phyloP scores from a whole-genome alignment of 2,329 filamentous ascomycete species.

The Geoglossum cookeanum region DNA sequence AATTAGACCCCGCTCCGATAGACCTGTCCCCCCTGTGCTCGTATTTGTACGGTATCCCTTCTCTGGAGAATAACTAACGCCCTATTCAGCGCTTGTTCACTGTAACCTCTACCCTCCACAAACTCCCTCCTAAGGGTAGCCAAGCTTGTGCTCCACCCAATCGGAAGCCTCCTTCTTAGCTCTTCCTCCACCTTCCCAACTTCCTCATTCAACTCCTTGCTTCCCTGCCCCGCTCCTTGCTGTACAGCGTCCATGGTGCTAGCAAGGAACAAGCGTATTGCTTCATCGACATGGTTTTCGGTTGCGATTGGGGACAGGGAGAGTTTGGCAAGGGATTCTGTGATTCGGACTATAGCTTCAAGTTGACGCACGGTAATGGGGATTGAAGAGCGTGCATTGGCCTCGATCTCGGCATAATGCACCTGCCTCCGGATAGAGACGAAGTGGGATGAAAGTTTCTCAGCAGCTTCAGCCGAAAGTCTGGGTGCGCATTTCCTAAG shows the following conservation, averaged over 20 bases:
- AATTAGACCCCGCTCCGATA: conserved; percentile 48
- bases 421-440: conserved; percentile 91
- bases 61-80: conserved; percentile 73
- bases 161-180: conserved; percentile 67
- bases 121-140: conserved; percentile 76
- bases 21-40: conserved; percentile 56
- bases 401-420: conserved; percentile 73
- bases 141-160: conserved; percentile 87
- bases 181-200: conserved; percentile 75
- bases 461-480: conserved; percentile 73
- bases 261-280: conserved; percentile 87
- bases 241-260: conserved; percentile 96
- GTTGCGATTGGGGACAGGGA: conserved; percentile 70
- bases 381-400: conserved; percentile 79
- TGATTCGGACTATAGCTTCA: conserved; percentile 93
- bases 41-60: conserved; percentile 68
- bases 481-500: conserved; percentile 73
- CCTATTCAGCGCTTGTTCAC: conserved; percentile 66
- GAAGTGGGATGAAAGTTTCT: conserved; percentile 93
- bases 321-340: conserved; percentile 85
- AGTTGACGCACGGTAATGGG: conserved; percentile 95
- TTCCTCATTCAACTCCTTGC: conserved; percentile 80
- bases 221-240: conserved; percentile 58
- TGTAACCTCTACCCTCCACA: conserved; percentile 79
- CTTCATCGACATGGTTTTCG: conserved; percentile 87